Percentiles rank a stretch among this genome's conserved stretches.
These are phyloP conservation scores for Selaginella moellendorffii DNA, from an alignment of 75 land plant species.

Conservation along the genomic window DNA sequence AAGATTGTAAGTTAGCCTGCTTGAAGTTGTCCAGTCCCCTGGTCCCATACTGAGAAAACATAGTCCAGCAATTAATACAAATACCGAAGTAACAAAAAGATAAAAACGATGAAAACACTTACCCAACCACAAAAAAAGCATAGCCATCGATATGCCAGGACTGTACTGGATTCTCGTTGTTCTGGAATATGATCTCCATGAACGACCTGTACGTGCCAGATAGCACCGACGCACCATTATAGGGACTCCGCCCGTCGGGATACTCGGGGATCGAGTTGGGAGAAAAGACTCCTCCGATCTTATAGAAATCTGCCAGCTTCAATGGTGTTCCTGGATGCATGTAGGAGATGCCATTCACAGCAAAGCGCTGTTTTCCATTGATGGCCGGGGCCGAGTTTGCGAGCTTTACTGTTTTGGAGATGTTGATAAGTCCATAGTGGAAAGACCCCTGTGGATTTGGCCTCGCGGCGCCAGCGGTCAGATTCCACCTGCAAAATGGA, in stretches of 20 bases:
- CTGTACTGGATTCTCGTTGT: background rate
- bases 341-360: background rate
- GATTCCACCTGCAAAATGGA: background rate
- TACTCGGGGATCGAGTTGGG: background rate
- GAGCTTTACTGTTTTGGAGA: background rate
- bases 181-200: conserved; percentile 7
- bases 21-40: background rate
- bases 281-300: background rate
- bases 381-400: background rate
- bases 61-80: background rate
- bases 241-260: background rate
- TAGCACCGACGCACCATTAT: background rate
- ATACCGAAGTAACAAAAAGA: background rate
- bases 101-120: background rate
- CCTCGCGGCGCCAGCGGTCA: background rate
- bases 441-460: background rate
- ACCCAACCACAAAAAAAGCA: conserved; percentile 2
- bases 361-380: background rate
- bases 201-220: background rate
- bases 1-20: conserved; percentile 5
- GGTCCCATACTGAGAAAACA: conserved; percentile 6
- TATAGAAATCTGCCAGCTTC: background rate
- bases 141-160: conserved; percentile 9
- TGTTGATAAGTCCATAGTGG: background rate
- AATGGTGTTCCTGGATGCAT: background rate